Evolutionary conservation across 225 moss, liverwort and hornwort genomes (phyloP), one percentile per base, ranked within the genome.

Genomic region (Takakia lepidozioides): DNA sequence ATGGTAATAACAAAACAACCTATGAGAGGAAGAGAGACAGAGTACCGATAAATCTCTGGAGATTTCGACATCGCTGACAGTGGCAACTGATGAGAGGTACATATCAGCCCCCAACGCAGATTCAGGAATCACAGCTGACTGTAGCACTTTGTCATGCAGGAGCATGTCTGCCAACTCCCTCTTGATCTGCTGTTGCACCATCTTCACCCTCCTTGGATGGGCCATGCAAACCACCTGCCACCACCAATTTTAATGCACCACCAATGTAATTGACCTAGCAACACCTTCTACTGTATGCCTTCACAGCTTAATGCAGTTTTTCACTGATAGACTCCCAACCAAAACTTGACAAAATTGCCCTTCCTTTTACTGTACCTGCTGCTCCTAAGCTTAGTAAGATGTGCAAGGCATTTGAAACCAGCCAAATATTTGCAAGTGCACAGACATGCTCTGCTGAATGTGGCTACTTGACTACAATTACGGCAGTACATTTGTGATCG

Each of bases 151-250:
- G 59, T 98, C 98, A 60, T 91, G 84, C 49, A 85, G 56, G 28
- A 98, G 85, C 85, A 98, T 87, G 56, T 80, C 82, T 3, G 91
- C 91, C 44, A 98, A 74, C 64, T 98, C 91, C 61, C 87, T 76
- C 56, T 82, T 85, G 21, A 98, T 84, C 58, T 98, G 91, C 72
- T 91, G 91, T 43, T 86, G 79, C 27, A 98, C 98, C 98, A 98
- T 98, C 70, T 98, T 98, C 39, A 98, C 82, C 56, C 91, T 73
- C 66, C 87, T 85, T 19, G 91, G 85, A 54, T 70, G 77, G 27
- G 91, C 98, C 98, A 98, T 98, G 36, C 85, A 83, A 55, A 85
- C 66, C 42, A 91, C 68, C 64, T 72, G 71, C 65, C 60, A 56
- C 19, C 54, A 45, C 15, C 49, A 50, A 4, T 23, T 24, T 8